Percentiles rank a stretch among this genome's conserved stretches.
phyloP scores from a whole-genome alignment of 306 rosid species.

The Oemleria cerasiformis region DNA sequence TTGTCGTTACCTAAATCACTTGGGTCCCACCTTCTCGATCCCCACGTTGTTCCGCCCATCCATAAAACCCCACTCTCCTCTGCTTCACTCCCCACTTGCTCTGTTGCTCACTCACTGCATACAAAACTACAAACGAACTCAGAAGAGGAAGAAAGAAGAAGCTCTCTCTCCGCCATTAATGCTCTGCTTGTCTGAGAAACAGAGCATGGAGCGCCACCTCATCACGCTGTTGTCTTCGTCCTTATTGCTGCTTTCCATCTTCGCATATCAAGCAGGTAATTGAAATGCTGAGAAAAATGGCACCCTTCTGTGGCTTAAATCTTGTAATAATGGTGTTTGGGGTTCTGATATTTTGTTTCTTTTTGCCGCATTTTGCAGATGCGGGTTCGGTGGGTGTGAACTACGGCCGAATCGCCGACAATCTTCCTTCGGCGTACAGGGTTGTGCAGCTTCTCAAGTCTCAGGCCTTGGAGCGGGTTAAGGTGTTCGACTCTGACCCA shows the following conservation, averaged over 20 bases:
- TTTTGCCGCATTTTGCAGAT: slow-evolving; percentile 37
- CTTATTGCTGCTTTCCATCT: neutral
- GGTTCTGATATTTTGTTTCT: neutral
- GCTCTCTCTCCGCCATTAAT: neutral
- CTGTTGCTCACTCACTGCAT: neutral
- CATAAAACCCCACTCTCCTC: neutral
- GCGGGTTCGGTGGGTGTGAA: slow-evolving; percentile 80
- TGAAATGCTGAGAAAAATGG: neutral
- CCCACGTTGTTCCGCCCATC: neutral
- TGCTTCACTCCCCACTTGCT: too few species aligned
- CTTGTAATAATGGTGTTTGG: slow-evolving; percentile 1
- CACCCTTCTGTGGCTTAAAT: neutral
- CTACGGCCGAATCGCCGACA: slow-evolving; percentile 85
- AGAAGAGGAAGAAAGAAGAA: neutral
- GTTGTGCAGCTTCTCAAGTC: slow-evolving; percentile 68
- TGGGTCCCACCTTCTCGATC: slow-evolving; percentile 2
- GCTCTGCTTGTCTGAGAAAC: neutral
- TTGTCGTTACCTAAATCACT: neutral
- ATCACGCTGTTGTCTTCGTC: neutral
- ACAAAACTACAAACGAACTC: neutral
- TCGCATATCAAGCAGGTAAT: slow-evolving; percentile 1
- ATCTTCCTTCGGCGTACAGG: slow-evolving; percentile 74
- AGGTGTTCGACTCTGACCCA: slow-evolving; percentile 89
- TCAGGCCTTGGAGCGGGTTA: slow-evolving; percentile 56
- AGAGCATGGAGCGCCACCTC: slow-evolving; percentile 12